Percentiles rank a stretch among this genome's conserved stretches.
Evolutionary conservation across 2,329 filamentous ascomycete genomes (phyloP).

Genomic region (Colletotrichum sp.): DNA sequence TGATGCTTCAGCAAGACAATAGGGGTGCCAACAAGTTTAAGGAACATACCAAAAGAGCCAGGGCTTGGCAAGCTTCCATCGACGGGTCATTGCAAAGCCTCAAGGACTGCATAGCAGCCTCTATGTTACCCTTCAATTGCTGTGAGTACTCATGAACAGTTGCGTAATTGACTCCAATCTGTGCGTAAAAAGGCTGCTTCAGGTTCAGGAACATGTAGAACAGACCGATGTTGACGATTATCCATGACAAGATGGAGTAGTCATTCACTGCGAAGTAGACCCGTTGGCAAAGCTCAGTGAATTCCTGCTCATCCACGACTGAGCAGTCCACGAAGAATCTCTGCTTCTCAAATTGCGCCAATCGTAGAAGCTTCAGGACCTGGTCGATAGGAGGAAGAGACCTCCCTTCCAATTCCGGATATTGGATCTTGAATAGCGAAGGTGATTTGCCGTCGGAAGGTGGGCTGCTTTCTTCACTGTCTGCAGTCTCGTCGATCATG

Average conservation of each 20-base stretch:
- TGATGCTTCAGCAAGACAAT: background rate
- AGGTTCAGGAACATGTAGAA: slow-evolving; percentile 27
- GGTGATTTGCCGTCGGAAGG: background rate
- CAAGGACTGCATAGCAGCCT: slow-evolving; percentile 29
- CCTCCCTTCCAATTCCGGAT: slow-evolving; percentile 19
- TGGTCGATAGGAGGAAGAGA: slow-evolving; percentile 29
- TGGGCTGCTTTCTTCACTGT: background rate
- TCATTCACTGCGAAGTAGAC: slow-evolving; percentile 34
- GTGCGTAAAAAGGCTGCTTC: slow-evolving; percentile 18
- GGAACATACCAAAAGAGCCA: slow-evolving; percentile 28
- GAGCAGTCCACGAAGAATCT: slow-evolving; percentile 31
- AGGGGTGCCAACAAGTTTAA: no score
- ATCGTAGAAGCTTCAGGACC: slow-evolving; percentile 30
- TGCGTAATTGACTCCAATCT: slow-evolving; percentile 10
- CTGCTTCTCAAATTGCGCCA: slow-evolving; percentile 27
- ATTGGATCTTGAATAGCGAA: slow-evolving; percentile 21
- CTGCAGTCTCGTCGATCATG: background rate
- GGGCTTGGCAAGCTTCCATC: slow-evolving; percentile 28
- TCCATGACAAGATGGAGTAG: slow-evolving; percentile 31
- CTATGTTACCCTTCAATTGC: slow-evolving; percentile 25
- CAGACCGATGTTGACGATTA: slow-evolving; percentile 30
- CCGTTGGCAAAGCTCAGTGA: slow-evolving; percentile 28
- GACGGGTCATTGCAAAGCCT: slow-evolving; percentile 32
- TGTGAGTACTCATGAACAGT: background rate
- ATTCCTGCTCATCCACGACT: slow-evolving; percentile 28